Base-by-base conservation (phyloP, 345 rosid species). In the Salix arbutifolia region DNA sequence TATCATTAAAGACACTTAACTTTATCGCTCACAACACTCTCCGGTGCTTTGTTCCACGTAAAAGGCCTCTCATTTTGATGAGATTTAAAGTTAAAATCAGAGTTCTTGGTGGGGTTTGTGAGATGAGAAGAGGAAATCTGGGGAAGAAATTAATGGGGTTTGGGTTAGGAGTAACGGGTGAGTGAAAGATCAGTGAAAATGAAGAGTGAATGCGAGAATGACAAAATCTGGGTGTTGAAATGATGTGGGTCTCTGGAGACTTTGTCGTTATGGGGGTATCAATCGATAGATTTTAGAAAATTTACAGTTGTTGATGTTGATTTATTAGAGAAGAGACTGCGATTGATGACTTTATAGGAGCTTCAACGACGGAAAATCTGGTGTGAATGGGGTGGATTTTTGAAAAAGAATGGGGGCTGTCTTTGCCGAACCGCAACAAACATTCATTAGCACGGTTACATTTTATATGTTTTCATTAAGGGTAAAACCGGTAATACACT, bases 11-110 rank as follows among this genome's bases (percentile, higher is more conserved):
- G 28, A 35, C 25, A 9, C 78, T n/a, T 74, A 48, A 33, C 70
- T 40, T 73, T 69, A 11, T 82, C 83, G 38, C 74, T 74, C 64
- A 69, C n/a, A 6, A 46, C 74, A 30, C 14, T 65, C 68, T 48
- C 73, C 25, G 85, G 89, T 79, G 95, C 90, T 78, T 74, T 78
- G 76, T 84, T 82, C 92, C 93, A 88, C 0, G 65, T 25, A 58
- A 86, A 82, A 30, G 48, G 75, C 79, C 79, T 70, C 23, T 82
- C 86, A 26, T 76, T 78, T 3, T 88, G 79, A 42, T 82, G 75
- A 68, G 84, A 69, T 28, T 85, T 81, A 28, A 72, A 72, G 8
- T 12, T 52, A 62, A 83, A 83, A 74, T 70, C 69, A 31, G 77
- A 66, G 72, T 83, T 65, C 38, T 71, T 69, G 42, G 70, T 62